These are phyloP conservation scores for Neurospora tetraspora DNA, from an alignment of 495 filamentous ascomycete species.

Conservation along the genomic window DNA sequence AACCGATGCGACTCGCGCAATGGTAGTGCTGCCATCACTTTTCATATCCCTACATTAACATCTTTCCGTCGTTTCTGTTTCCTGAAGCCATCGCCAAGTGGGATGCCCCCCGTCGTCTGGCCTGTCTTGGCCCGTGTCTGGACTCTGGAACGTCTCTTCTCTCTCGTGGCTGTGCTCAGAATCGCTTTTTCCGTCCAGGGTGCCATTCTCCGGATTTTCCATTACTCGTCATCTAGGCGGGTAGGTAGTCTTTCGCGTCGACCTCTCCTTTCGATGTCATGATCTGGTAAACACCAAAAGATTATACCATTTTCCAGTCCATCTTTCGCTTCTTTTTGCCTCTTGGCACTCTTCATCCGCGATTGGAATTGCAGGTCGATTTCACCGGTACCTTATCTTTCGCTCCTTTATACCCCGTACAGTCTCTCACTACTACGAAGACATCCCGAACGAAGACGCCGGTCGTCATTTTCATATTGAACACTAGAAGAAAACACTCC, in stretches of 20 bases:
- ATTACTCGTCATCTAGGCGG: not conserved
- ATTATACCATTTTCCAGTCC: conserved; percentile 19
- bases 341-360: conserved; percentile 9
- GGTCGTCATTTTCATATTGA: conserved; percentile 7
- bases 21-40: not conserved
- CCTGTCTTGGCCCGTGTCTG: conserved; percentile 8
- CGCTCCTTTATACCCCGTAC: not conserved
- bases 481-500: not conserved
- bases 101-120: conserved; percentile 15
- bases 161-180: conserved; percentile 1
- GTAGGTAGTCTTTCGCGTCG: not conserved
- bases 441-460: conserved; percentile 14
- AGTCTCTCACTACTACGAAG: conserved; percentile 2
- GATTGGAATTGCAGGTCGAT: conserved; percentile 25
- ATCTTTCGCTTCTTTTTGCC: conserved; percentile 24
- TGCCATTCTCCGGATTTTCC: conserved; percentile 11
- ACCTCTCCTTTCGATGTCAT: conserved; percentile 7
- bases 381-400: conserved; percentile 14
- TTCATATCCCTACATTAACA: not conserved
- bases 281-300: conserved; percentile 1
- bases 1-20: not conserved
- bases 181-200: conserved; percentile 8
- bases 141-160: not conserved
- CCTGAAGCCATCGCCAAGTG: conserved; percentile 11
- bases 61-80: not conserved